Base-by-base conservation (phyloP, 2,329 filamentous ascomycete species). In the Setomelanomma holmii region DNA sequence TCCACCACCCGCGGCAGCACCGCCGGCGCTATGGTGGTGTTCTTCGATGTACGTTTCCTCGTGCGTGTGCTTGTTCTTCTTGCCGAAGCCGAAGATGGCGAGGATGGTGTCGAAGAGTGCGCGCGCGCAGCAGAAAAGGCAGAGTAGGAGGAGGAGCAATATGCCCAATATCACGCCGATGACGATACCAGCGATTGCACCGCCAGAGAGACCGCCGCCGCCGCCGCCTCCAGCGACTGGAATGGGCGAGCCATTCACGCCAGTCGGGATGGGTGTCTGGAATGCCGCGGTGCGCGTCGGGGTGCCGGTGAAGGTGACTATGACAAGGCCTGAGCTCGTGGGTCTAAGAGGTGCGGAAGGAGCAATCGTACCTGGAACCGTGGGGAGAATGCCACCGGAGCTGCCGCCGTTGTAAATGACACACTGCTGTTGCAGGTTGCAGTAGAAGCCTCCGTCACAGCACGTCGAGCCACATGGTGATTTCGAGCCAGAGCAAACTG, bases 101-200 rank as follows among this genome's bases (percentile, higher is more conserved):
- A 85, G 72, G 35, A 86, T 64, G 24, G 79, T 81, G 57, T 84
- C 80, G 81, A 86, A 89, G 38, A 87, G 76, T 3, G 69, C 71
- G 45, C 69, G 67, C 36, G 79, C 69, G 63, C 78, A 86, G 78
- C 88, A 90, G 81, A 86, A 92, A 77, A 90, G 86, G 79, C 88
- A 91, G 66, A 92, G 76, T 6, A 90, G 81, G 4, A 88, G 77
- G 19, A 93, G 82, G 2, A 93, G 78, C 35, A 82, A 75, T 30
- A 91, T 79, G 56, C 88, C 89, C 12, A 83, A 82, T 42, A 93
- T 80, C 10, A 85, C 83, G 56, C 89, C 89, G 49, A 93, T 87
- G 60, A 93, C 89, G 65, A 93, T 93, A 54, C 89, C 89, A 14
- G 90, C 89, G 64, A 93, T 93, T 53, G 88, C 89, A 45, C 89